These are phyloP conservation scores for Myxozyma lipomycoides DNA, from an alignment of 805 yeast genomes.

Conservation along the genomic window DNA sequence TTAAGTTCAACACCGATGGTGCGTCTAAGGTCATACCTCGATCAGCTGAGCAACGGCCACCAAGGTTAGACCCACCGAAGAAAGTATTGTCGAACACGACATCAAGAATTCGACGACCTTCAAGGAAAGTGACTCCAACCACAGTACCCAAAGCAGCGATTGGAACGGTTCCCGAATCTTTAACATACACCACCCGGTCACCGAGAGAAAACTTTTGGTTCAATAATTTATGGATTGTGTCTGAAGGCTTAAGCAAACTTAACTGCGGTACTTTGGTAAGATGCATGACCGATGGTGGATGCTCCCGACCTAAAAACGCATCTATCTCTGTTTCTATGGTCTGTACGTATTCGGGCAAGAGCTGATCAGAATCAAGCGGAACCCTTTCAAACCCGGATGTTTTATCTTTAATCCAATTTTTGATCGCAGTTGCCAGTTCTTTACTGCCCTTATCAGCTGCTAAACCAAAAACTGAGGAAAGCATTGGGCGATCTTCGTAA, in stretches of 20 bases:
- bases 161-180: constrained; percentile 86
- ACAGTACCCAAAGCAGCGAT: constrained; percentile 86
- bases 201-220: constrained; percentile 79
- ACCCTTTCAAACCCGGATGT: constrained; percentile 50
- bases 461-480: constrained; percentile 23
- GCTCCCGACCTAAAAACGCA: constrained; percentile 35
- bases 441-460: not conserved
- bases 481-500: not conserved
- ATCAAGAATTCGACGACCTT: constrained; percentile 44
- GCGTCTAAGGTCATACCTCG: constrained; percentile 85
- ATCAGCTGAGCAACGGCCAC: constrained; percentile 68
- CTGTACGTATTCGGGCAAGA: constrained; percentile 60
- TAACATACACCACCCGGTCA: constrained; percentile 81
- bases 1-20: constrained; percentile 71
- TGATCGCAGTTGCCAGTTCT: constrained; percentile 35
- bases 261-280: constrained; percentile 76
- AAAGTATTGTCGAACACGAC: constrained; percentile 80
- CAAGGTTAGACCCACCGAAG: constrained; percentile 76
- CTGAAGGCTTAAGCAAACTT: constrained; percentile 73
- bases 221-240: constrained; percentile 65
- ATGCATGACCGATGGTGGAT: constrained; percentile 41
- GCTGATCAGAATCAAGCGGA: constrained; percentile 70
- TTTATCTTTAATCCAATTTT: constrained; percentile 43
- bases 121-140: constrained; percentile 40
- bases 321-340: constrained; percentile 63